A percentile compares a stretch with the other conserved stretches of the same genome.
These are phyloP conservation scores for Cinnamomum micranthum DNA, from an alignment of 164 flowering plant species.

Conservation along the genomic window DNA sequence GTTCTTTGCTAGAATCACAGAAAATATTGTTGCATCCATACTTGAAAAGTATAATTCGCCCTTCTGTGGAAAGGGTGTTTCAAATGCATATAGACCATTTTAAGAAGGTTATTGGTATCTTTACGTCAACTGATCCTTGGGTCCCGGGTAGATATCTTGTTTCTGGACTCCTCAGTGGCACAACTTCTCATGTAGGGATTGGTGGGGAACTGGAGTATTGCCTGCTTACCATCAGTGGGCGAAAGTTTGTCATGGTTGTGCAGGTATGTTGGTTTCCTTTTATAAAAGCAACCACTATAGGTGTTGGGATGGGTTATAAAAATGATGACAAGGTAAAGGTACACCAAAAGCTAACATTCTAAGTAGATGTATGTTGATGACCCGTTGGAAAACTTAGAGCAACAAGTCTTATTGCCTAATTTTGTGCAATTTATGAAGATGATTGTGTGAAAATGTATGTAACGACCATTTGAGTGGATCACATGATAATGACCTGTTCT, in stretches of 20 bases:
- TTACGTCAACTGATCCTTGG: conserved; percentile 55
- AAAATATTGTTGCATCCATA: conserved; percentile 35
- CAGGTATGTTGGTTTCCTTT: conserved; percentile 38
- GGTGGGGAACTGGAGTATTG: conserved; percentile 40
- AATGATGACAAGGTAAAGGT: not conserved
- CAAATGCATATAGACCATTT: conserved; percentile 37
- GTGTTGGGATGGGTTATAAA: not conserved
- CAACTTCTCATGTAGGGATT: conserved; percentile 14
- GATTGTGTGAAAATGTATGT: not conserved
- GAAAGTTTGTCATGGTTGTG: conserved; percentile 46
- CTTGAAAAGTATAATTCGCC: conserved; percentile 47
- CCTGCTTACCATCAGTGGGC: conserved; percentile 59
- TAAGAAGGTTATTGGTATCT: conserved; percentile 46
- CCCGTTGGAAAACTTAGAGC: no score
- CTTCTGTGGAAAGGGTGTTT: conserved; percentile 48
- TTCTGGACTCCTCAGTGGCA: conserved; percentile 33
- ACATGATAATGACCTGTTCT: no score
- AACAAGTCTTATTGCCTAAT: no score
- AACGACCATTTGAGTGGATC: not conserved
- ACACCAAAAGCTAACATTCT: no score
- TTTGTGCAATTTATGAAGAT: not conserved
- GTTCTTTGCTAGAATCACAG: conserved; percentile 53
- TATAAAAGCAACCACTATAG: not conserved
- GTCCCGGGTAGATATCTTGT: conserved; percentile 45
- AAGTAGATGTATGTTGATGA: no score